Evolutionary conservation across 1,284 basidiomycete genomes (phyloP).

Genomic region (Papiliotrema flavescens): DNA sequence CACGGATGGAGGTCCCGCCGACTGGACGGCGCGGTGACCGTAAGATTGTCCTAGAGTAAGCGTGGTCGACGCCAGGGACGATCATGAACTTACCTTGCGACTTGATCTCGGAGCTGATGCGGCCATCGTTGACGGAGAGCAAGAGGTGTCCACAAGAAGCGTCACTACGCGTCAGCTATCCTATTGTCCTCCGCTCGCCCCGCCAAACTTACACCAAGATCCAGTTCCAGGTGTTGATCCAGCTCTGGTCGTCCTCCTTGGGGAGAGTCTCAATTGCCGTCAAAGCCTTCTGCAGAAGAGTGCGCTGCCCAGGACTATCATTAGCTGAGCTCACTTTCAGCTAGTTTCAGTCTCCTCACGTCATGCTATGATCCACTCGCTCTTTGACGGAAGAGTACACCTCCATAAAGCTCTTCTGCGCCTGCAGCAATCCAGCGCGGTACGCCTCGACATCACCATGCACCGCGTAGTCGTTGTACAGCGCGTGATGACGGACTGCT

Average conservation of each 20-base stretch:
- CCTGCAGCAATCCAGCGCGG: constrained; percentile 71
- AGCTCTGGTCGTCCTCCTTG: constrained; percentile 60
- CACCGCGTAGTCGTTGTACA: constrained; percentile 96
- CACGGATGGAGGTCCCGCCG: constrained; percentile 39
- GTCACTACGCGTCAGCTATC: constrained; percentile 58
- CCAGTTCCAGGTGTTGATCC: constrained; percentile 99
- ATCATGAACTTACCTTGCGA: constrained; percentile 65
- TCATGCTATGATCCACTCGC: constrained; percentile 88
- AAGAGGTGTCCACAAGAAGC: constrained; percentile 86
- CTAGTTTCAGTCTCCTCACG: constrained; percentile 49
- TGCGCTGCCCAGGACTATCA: constrained; percentile 70
- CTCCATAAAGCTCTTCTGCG: constrained; percentile 79
- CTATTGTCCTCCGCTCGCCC: constrained; percentile 29
- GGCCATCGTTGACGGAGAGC: constrained; percentile 83
- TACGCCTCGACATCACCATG: constrained; percentile 86
- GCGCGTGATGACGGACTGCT: constrained; percentile 82
- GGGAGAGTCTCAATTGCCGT: constrained; percentile 62
- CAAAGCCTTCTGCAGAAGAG: constrained; percentile 84
- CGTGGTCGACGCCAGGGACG: constrained; percentile 2
- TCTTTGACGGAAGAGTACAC: constrained; percentile 91
- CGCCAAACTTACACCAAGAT: constrained; percentile 57
- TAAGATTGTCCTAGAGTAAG: constrained; percentile 82
- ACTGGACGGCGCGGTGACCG: constrained; percentile 52
- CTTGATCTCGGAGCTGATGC: constrained; percentile 86
- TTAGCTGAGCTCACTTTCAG: no score